phyloP scores from a whole-genome alignment of 2,329 filamentous ascomycete genomes.

The Tolypocladium album region DNA sequence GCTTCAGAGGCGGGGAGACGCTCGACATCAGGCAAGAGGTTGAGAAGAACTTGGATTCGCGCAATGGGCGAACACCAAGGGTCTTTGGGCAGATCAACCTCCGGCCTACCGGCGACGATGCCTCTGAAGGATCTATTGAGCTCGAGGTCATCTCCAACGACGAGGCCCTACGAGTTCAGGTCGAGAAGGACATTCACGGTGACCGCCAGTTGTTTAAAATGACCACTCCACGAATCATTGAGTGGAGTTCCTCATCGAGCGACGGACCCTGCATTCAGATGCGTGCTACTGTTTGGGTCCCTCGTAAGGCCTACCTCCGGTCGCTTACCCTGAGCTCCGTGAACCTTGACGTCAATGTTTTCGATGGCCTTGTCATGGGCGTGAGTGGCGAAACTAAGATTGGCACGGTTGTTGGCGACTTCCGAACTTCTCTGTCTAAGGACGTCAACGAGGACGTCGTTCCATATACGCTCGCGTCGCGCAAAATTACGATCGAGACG shows the following conservation, averaged over 20 bases:
- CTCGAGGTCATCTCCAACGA: conserved; percentile 36
- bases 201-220: conserved; percentile 27
- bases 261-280: conserved; percentile 35
- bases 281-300: conserved; percentile 35
- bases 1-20: conserved; percentile 22
- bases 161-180: conserved; percentile 22
- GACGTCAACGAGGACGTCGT: conserved; percentile 11
- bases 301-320: conserved; percentile 25
- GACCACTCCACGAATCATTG: conserved; percentile 23
- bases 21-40: conserved; percentile 30
- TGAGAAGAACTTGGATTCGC: conserved; percentile 8
- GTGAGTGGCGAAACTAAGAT: conserved; percentile 19
- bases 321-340: conserved; percentile 22
- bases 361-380: conserved; percentile 27
- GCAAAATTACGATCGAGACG: conserved; percentile 29
- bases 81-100: conserved; percentile 36
- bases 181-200: conserved; percentile 22
- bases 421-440: conserved; percentile 18
- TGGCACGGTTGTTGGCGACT: conserved; percentile 24
- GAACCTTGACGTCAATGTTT: conserved; percentile 28
- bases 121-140: conserved; percentile 25
- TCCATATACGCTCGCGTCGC: conserved; percentile 31
- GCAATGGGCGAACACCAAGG: conserved; percentile 17
- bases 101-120: conserved; percentile 21
- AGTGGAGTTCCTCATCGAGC: conserved; percentile 15